Evolutionary conservation across 192 early-diverging fungal species (phyloP).

Genomic region (Funneliformis geosporum): DNA sequence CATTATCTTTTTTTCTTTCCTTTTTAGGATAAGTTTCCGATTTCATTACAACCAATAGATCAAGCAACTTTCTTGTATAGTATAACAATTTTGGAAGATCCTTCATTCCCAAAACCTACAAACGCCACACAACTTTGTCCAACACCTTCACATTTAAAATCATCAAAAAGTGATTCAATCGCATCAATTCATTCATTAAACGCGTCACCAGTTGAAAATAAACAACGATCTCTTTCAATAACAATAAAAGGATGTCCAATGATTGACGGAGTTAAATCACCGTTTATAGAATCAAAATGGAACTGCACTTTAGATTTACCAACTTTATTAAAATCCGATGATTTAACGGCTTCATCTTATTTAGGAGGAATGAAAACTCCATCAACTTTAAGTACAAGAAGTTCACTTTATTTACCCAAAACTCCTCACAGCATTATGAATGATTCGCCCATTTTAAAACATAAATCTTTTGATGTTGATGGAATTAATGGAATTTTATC

Average conservation of each 20-base stretch:
- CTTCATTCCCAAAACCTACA: slow-evolving; percentile 1
- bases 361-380: not conserved
- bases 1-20: not conserved
- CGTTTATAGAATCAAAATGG: slow-evolving; percentile 57
- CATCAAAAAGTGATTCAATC: slow-evolving; percentile 19
- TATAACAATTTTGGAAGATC: slow-evolving; percentile 55
- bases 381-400: not conserved
- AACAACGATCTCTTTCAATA: slow-evolving; percentile 50
- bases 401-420: no score
- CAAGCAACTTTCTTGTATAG: slow-evolving; percentile 58
- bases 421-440: no score
- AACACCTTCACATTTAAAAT: not conserved
- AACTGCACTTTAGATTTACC: slow-evolving; percentile 58
- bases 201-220: slow-evolving; percentile 20
- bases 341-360: not conserved
- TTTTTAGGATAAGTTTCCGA: slow-evolving; percentile 42
- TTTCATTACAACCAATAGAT: slow-evolving; percentile 49
- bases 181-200: slow-evolving; percentile 2
- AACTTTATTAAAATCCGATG: slow-evolving; percentile 38
- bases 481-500: not conserved
- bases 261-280: slow-evolving; percentile 46
- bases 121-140: slow-evolving; percentile 6
- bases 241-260: slow-evolving; percentile 51
- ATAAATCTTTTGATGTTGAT: not conserved
- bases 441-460: not conserved